Evolutionary conservation across 352 stramenopile species (phyloP).

Genomic region (Pythium guiyangense): DNA sequence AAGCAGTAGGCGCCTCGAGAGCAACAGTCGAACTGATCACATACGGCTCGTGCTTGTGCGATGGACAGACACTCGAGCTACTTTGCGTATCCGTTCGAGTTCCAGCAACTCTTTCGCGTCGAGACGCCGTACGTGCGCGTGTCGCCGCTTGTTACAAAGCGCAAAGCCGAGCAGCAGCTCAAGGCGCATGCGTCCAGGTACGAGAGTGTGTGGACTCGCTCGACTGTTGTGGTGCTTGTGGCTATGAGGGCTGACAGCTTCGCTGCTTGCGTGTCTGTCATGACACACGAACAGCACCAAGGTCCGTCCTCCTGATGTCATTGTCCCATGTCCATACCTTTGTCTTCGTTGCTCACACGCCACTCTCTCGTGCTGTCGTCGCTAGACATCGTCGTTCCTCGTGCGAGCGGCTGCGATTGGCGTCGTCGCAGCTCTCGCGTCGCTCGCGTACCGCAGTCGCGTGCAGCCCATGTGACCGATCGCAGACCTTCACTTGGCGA

Average conservation of each 20-base stretch:
- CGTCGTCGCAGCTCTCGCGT: conserved; percentile 9
- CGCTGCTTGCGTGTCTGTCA: too few species aligned
- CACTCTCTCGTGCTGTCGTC: too few species aligned
- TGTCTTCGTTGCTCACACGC: too few species aligned
- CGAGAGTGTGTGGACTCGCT: too few species aligned
- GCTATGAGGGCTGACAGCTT: too few species aligned
- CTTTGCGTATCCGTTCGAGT: conserved; percentile 28
- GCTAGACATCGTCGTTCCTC: conserved; percentile 8
- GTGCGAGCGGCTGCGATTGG: conserved; percentile 10
- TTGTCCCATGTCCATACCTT: not conserved
- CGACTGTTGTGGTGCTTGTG: too few species aligned
- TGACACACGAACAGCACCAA: too few species aligned
- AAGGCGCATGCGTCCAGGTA: conserved; percentile 1
- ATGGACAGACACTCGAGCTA: conserved; percentile 89
- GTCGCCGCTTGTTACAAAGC: not conserved
- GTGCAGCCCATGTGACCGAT: conserved; percentile 12
- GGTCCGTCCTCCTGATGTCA: too few species aligned
- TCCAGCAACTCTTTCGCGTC: conserved; percentile 9
- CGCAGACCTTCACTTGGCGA: not conserved
- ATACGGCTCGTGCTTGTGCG: conserved; percentile 46
- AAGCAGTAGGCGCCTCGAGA: too few species aligned
- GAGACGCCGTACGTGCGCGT: conserved; percentile 6
- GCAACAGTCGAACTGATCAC: too few species aligned
- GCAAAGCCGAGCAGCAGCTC: not conserved
- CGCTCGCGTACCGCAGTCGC: conserved; percentile 12